A percentile compares a stretch with the other conserved stretches of the same genome.
Evolutionary conservation across 495 filamentous ascomycete genomes (phyloP).

Genomic region (Hyaloscypha finlandica): DNA sequence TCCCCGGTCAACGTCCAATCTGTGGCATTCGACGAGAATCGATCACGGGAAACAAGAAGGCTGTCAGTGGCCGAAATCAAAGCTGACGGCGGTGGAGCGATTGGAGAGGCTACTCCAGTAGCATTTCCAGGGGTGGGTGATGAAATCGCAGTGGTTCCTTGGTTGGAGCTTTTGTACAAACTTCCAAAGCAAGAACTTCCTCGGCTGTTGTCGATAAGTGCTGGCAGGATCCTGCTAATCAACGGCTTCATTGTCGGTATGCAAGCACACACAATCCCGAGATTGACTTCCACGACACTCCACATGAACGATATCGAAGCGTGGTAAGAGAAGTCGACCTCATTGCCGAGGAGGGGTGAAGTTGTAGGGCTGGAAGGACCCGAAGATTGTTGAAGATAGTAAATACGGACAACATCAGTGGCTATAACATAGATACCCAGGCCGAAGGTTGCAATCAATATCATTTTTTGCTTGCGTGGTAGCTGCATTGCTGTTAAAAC

Average conservation of each 20-base stretch:
- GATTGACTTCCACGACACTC: slow-evolving; percentile 85
- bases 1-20: neutral
- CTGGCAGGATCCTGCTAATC: slow-evolving; percentile 35
- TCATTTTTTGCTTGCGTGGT: slow-evolving; percentile 77
- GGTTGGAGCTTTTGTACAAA: slow-evolving; percentile 1
- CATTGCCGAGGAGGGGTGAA: neutral
- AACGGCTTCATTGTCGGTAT: slow-evolving; percentile 86
- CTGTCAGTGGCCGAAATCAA: neutral
- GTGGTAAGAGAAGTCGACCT: slow-evolving; percentile 58
- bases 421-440: slow-evolving; percentile 76
- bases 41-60: neutral
- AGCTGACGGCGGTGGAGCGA: neutral
- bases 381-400: slow-evolving; percentile 75
- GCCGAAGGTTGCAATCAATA: slow-evolving; percentile 76
- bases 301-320: slow-evolving; percentile 85
- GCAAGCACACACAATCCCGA: slow-evolving; percentile 42
- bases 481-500: slow-evolving; percentile 79
- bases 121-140: neutral
- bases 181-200: neutral
- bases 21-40: neutral
- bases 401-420: slow-evolving; percentile 84
- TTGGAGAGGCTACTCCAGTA: neutral
- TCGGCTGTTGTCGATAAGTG: neutral
- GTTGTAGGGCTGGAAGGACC: slow-evolving; percentile 12
- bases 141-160: neutral